Evolutionary conservation across 2,329 filamentous ascomycete genomes (phyloP).

Genomic region (Colletotrichum agaves): DNA sequence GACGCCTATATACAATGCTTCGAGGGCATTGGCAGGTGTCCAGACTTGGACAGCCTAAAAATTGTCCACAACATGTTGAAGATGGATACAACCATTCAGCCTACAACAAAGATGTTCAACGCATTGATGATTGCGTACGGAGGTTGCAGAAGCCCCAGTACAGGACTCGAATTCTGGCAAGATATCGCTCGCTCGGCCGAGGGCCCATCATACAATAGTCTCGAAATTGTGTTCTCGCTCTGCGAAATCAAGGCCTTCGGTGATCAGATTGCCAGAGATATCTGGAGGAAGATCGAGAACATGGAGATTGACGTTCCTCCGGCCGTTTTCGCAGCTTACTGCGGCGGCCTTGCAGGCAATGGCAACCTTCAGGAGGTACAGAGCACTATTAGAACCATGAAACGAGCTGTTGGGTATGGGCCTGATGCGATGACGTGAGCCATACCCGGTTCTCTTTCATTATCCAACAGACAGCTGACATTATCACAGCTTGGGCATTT

Average conservation of each 20-base stretch:
- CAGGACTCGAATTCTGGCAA: constrained; percentile 83
- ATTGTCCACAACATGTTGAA: constrained; percentile 94
- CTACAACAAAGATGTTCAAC: constrained; percentile 81
- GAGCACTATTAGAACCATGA: constrained; percentile 73
- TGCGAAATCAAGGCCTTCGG: constrained; percentile 73
- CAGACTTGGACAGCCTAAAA: constrained; percentile 66
- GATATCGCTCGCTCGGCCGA: constrained; percentile 86
- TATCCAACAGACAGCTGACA: constrained; percentile 6
- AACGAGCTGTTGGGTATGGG: constrained; percentile 71
- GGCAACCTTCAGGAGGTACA: constrained; percentile 76
- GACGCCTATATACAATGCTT: constrained; percentile 84
- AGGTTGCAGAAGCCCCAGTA: constrained; percentile 71
- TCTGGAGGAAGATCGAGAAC: constrained; percentile 76
- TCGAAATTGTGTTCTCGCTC: constrained; percentile 83
- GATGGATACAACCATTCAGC: constrained; percentile 84
- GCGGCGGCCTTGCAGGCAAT: constrained; percentile 79
- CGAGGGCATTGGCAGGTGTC: constrained; percentile 73
- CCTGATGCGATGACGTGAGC: constrained; percentile 80
- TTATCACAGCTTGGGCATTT: constrained; percentile 71
- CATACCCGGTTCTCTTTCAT: not conserved
- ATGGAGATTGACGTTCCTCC: constrained; percentile 84
- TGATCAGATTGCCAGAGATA: constrained; percentile 68
- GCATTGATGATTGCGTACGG: constrained; percentile 88
- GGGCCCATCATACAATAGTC: constrained; percentile 83
- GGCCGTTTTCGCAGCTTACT: constrained; percentile 79